Conservation (phyloP, 306 rosid species). For the Morella rubra region DNA sequence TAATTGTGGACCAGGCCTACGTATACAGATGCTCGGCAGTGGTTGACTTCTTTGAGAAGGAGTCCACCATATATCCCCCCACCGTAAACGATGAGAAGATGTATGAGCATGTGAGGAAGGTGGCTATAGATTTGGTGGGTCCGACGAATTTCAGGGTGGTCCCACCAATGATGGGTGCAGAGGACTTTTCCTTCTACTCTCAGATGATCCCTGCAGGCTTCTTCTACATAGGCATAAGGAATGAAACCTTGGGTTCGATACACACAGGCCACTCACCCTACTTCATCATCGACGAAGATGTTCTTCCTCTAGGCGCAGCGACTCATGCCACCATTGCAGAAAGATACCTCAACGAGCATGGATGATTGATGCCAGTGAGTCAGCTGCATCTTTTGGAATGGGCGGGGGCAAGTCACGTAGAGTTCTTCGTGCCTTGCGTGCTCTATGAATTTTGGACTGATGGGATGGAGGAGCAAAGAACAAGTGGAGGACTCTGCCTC, state of each 20-base stretch:
- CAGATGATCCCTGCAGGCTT: conserved; percentile 72
- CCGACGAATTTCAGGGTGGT: conserved; percentile 67
- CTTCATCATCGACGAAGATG: conserved; percentile 87
- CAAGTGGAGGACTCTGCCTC: too few relatives aligned
- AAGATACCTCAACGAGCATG: conserved; percentile 71
- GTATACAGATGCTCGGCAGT: conserved; percentile 76
- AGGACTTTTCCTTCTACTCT: conserved; percentile 86
- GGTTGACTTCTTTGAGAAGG: conserved; percentile 80
- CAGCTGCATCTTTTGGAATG: not conserved
- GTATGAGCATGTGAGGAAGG: conserved; percentile 89
- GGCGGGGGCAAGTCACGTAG: conserved; percentile 30
- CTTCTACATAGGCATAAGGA: conserved; percentile 78
- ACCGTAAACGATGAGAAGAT: conserved; percentile 77
- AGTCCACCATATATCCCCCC: conserved; percentile 82
- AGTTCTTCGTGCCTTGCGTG: conserved; percentile 17
- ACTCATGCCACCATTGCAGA: conserved; percentile 84
- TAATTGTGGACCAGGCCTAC: conserved; percentile 78
- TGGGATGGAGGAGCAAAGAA: not conserved
- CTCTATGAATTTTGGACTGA: conserved; percentile 7
- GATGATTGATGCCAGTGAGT: conserved; percentile 13
- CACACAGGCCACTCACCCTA: conserved; percentile 94
- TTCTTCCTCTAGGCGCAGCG: conserved; percentile 76
- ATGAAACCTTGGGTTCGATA: conserved; percentile 78
- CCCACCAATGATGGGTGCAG: conserved; percentile 95
- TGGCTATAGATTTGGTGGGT: conserved; percentile 69